Evolutionary conservation across 257 asterid genomes (phyloP), one percentile per base, ranked within the genome.

Genomic region (Forsythia suspensa): DNA sequence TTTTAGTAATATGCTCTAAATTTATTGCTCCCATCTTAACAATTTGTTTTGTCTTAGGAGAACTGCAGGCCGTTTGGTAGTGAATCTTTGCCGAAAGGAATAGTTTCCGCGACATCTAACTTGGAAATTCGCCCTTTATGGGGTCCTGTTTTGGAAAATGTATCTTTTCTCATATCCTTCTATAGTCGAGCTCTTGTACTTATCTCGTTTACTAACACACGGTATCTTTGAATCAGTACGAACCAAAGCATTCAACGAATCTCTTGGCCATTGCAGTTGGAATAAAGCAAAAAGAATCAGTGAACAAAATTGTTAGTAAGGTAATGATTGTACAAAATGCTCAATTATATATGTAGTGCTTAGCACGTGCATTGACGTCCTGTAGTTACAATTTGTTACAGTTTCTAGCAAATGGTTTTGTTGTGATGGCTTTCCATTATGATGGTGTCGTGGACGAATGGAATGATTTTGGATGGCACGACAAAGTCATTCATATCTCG

Each of bases 201-300:
- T 61, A 39, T 38, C 84, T 74, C 6, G 72, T 73, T 81, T 42
- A 72, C 80, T 74, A 41, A 42, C 11, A 41, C 70, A 52, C 72
- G 5, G 42, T 82, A 41, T 72, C 74, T 76, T 36, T 71, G 65
- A 37, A 70, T 69, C 92, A 93, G 98, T 88, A 70, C 66, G 77
- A 78, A 36, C 39, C 82, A 46, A 86, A 80, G 46, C 65, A 52
- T 20, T 79, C 89, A 34, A 76, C 52, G 6, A 88, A 86, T 80
- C 77, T 96, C 83, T 77, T 96, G 89, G 98, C 97, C 13, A 38
- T 96, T 73, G 87, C 98, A 68, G 97, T 88, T 71, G 99, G 99
- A 81, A 78, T 90, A 40, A 90, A 86, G 85, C 99, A 96, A 80
- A 94, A 89, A 66, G 77, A 73, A 80, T 15, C 81, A 39, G 97